Percentiles rank a stretch among this genome's conserved stretches.
phyloP scores from a whole-genome alignment of 75 land plant genomes.

The Chamaecyparis obtusa region DNA sequence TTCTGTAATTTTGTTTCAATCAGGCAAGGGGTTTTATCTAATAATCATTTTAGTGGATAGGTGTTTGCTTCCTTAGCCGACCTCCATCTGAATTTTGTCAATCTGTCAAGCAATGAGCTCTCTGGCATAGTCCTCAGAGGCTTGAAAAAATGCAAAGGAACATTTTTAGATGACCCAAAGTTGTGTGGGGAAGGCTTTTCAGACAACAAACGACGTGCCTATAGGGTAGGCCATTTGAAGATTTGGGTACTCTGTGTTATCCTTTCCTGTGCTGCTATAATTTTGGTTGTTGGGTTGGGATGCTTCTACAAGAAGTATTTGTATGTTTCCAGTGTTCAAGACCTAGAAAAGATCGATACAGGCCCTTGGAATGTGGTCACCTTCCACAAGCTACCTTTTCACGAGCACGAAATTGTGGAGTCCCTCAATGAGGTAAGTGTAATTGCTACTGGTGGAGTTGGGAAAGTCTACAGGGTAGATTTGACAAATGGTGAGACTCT shows the following conservation, averaged over 20 bases:
- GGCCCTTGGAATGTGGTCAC: slow-evolving; percentile 9
- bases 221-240: background rate
- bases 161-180: slow-evolving; percentile 19
- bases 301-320: slow-evolving; percentile 41
- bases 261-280: slow-evolving; percentile 26
- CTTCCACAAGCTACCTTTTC: slow-evolving; percentile 23
- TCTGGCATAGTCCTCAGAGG: slow-evolving; percentile 53
- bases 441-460: slow-evolving; percentile 38
- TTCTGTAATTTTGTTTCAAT: too few species aligned
- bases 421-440: slow-evolving; percentile 30
- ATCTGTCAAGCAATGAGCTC: slow-evolving; percentile 60
- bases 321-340: slow-evolving; percentile 27
- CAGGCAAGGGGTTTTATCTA: too few species aligned
- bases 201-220: background rate
- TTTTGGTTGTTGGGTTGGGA: slow-evolving; percentile 43
- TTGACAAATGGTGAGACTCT: slow-evolving; percentile 29
- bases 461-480: slow-evolving; percentile 36
- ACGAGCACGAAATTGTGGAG: slow-evolving; percentile 23
- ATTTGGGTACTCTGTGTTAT: slow-evolving; percentile 33
- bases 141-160: slow-evolving; percentile 41
- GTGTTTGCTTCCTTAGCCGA: slow-evolving; percentile 27
- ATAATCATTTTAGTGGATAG: slow-evolving; percentile 28
- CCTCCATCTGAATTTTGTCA: slow-evolving; percentile 30
- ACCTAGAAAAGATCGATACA: slow-evolving; percentile 8
- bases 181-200: slow-evolving; percentile 16